These are phyloP conservation scores for Clavispora vitiphila DNA, from an alignment of 805 yeast species.

Conservation along the genomic window DNA sequence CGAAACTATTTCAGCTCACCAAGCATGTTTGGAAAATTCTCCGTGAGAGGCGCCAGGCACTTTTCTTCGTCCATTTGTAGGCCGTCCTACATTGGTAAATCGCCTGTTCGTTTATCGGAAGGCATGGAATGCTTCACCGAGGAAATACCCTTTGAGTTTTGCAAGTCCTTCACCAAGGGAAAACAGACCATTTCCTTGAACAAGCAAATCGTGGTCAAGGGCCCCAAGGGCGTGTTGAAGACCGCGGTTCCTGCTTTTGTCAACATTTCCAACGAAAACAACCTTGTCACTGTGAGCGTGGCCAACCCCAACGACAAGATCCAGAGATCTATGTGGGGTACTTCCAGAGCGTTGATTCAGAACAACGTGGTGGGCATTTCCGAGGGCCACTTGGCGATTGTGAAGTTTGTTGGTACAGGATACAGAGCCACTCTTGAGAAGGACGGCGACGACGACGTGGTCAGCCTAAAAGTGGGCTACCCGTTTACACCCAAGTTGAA, in stretches of 20 bases:
- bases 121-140: slow-evolving; percentile 50
- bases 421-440: slow-evolving; percentile 81
- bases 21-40: slow-evolving; percentile 10
- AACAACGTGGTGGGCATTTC: slow-evolving; percentile 83
- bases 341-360: slow-evolving; percentile 70
- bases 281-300: slow-evolving; percentile 51
- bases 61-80: slow-evolving; percentile 9
- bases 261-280: slow-evolving; percentile 31
- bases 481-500: slow-evolving; percentile 72
- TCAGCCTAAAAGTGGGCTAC: slow-evolving; percentile 82
- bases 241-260: slow-evolving; percentile 73
- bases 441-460: slow-evolving; percentile 46
- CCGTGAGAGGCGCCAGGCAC: slow-evolving; percentile 10
- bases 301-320: slow-evolving; percentile 49
- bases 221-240: slow-evolving; percentile 71
- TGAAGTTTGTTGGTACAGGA: slow-evolving; percentile 94
- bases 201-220: slow-evolving; percentile 55
- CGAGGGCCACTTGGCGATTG: slow-evolving; percentile 85
- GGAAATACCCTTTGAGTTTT: slow-evolving; percentile 46
- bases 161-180: slow-evolving; percentile 64
- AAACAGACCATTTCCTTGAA: slow-evolving; percentile 53
- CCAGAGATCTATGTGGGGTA: slow-evolving; percentile 95
- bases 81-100: slow-evolving; percentile 70
- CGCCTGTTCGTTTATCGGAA: slow-evolving; percentile 65
- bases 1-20: background rate